Conservation (phyloP, 2,329 filamentous ascomycete species). For the Graphilbum sp. region DNA sequence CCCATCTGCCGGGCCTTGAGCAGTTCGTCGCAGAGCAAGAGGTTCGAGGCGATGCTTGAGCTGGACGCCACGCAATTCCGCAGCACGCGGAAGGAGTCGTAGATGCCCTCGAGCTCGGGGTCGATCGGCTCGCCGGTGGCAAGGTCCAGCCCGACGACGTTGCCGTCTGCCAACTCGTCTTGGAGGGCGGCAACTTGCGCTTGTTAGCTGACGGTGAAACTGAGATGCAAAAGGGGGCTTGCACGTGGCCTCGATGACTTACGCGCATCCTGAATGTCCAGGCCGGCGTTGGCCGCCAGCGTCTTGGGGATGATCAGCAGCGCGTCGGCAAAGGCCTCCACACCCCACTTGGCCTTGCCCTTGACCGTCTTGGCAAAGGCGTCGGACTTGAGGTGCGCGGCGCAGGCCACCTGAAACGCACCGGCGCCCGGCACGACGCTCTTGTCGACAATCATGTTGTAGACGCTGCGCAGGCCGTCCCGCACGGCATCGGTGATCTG, state of each 20-base stretch:
- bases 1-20: slow-evolving; percentile 96
- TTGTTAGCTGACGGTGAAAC: too few species aligned
- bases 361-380: slow-evolving; percentile 80
- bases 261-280: slow-evolving; percentile 92
- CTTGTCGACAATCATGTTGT: slow-evolving; percentile 99
- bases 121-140: slow-evolving; percentile 88
- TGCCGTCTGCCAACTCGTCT: slow-evolving; percentile 71
- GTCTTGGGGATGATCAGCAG: slow-evolving; percentile 95
- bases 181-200: slow-evolving; percentile 62
- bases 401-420: slow-evolving; percentile 90
- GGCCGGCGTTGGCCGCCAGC: slow-evolving; percentile 84
- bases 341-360: slow-evolving; percentile 94
- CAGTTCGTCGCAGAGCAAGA: slow-evolving; percentile 91
- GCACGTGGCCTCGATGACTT: too few species aligned
- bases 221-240: too few species aligned
- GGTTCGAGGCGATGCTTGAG: slow-evolving; percentile 86
- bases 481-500: slow-evolving; percentile 95
- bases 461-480: slow-evolving; percentile 87
- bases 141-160: slow-evolving; percentile 73
- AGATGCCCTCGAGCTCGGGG: slow-evolving; percentile 79
- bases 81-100: slow-evolving; percentile 88
- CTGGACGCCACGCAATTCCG: slow-evolving; percentile 89
- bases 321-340: slow-evolving; percentile 87
- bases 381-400: slow-evolving; percentile 73
- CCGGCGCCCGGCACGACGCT: slow-evolving; percentile 89